Evolutionary conservation across 108 stramenopile species (phyloP), one percentile per base, ranked within the genome.

Genomic region (Cyclotella atomus): DNA sequence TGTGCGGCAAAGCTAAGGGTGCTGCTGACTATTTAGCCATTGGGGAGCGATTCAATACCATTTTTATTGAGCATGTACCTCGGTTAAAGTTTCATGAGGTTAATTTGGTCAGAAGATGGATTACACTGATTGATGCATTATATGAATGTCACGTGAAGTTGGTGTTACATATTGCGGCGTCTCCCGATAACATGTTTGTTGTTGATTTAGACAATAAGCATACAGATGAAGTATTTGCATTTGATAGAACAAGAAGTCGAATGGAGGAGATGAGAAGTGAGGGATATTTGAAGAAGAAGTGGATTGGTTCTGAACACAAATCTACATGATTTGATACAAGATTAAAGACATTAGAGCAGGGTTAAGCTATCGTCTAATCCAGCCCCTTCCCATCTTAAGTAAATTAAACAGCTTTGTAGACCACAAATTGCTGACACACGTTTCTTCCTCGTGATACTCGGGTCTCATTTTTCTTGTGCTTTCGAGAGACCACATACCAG

Each of bases 221-320:
- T 66, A 79, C 68, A 32, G 97, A 98, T 72, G 97, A 98, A 84
- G 96, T 91, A 19, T 98, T 98, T 84, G 93, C 97, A 23, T 97
- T 96, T 76, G 97, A 94, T 81, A 87, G 97, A 32, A 97, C 96
- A 10, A 76, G 82, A 3, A 92, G 91, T 47, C 82, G 97, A 65
- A 78, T 98, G 77, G 83, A 90, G 57, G 97, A 98, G 84, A 98
- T 98, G 97, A 89, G 91, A 57, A 86, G 84, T 33, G 67, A 71
- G 33, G 85, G 64, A 17, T 98, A 97, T 60, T 59, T 93, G 49
- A 72, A 68, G 45, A 80, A 75, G 56, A 79, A 77, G 36, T 86
- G 85, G 84, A 59, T 56, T 17, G 84, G 84, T 16, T 36, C 61
- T 30, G 33, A 17, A 8, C 56, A 33, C 16, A 59, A 59, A 33